Conservation (phyloP, 2,329 filamentous ascomycete species). For the Akanthomyces lecanii region DNA sequence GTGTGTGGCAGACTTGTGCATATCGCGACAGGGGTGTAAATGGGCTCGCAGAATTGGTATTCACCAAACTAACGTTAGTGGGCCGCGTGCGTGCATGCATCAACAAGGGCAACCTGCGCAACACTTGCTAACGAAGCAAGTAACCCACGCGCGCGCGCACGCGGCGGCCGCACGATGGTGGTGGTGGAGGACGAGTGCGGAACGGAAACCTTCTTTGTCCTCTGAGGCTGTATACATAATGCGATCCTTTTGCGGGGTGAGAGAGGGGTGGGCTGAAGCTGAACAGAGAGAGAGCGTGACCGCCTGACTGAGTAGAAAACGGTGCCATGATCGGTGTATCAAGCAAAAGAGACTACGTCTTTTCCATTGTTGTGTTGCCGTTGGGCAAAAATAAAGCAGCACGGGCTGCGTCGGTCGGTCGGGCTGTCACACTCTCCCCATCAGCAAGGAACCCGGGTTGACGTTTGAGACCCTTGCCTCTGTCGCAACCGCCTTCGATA, state of each 20-base stretch:
- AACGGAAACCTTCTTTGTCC: not conserved
- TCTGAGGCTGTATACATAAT: not conserved
- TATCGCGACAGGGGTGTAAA: not conserved
- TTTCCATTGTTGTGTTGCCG: too few species aligned
- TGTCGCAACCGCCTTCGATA: too few species aligned
- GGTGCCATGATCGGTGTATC: too few species aligned
- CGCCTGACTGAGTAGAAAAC: not conserved
- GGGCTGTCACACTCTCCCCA: too few species aligned
- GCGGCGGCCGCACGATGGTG: not conserved
- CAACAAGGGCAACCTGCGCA: not conserved
- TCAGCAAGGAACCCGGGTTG: too few species aligned
- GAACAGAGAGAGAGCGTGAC: not conserved
- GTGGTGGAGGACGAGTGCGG: not conserved
- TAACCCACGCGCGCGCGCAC: not conserved
- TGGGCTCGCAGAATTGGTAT: too few species aligned
- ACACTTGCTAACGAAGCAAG: constrained; percentile 3
- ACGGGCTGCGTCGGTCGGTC: too few species aligned
- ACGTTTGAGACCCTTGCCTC: too few species aligned
- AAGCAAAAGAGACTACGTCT: too few species aligned
- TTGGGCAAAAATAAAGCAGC: too few species aligned
- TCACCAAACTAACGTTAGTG: too few species aligned
- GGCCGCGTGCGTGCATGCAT: too few species aligned
- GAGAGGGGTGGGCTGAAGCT: not conserved
- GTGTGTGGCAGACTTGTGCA: constrained; percentile 4
- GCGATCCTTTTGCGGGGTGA: not conserved